Evolutionary conservation across 179 eudicot species (phyloP).

Genomic region (Spergularia azorica): DNA sequence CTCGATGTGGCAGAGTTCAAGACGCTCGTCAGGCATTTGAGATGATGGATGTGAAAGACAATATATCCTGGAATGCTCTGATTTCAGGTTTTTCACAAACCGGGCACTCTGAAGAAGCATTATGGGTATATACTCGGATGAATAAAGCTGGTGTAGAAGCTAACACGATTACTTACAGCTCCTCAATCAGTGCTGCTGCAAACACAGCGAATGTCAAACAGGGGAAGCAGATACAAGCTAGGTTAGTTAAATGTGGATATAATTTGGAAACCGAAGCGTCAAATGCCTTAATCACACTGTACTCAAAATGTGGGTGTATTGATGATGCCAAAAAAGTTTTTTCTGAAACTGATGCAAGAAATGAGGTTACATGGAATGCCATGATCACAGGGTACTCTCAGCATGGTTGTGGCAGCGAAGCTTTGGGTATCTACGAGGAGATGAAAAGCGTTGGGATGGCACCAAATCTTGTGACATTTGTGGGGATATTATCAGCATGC

Average conservation of each 20-base stretch:
- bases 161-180: constrained; percentile 37
- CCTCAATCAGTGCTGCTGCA: constrained; percentile 54
- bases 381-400: constrained; percentile 90
- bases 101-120: constrained; percentile 36
- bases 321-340: constrained; percentile 46
- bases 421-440: constrained; percentile 38
- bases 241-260: constrained; percentile 42
- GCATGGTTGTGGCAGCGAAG: constrained; percentile 73
- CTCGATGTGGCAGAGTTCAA: constrained; percentile 48
- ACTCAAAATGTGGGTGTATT: constrained; percentile 49
- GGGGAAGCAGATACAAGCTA: constrained; percentile 49
- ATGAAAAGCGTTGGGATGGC: constrained; percentile 41
- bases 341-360: constrained; percentile 46
- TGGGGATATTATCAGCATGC: constrained; percentile 53
- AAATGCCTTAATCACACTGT: constrained; percentile 45
- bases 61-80: constrained; percentile 42
- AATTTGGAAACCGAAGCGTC: constrained; percentile 44
- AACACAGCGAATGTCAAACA: constrained; percentile 40
- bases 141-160: constrained; percentile 42
- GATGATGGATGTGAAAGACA: constrained; percentile 35
- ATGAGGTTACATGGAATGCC: constrained; percentile 88
- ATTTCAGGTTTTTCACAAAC: constrained; percentile 44
- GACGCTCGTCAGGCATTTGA: constrained; percentile 39
- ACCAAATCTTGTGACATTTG: constrained; percentile 46
- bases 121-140: constrained; percentile 38